These are phyloP conservation scores for Trametes cubensis DNA, from an alignment of 768 basidiomycete species.

Conservation along the genomic window DNA sequence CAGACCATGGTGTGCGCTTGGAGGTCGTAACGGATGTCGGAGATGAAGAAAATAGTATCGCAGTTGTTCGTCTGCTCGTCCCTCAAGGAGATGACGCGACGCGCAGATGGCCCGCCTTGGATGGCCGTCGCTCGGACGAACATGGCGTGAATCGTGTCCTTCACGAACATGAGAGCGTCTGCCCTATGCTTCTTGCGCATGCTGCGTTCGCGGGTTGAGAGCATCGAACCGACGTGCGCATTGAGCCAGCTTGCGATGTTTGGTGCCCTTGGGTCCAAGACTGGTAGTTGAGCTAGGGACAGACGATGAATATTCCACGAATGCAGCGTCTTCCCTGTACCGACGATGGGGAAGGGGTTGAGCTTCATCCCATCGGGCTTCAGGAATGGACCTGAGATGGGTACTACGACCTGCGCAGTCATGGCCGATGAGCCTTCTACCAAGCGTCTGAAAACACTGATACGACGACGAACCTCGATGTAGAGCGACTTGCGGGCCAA, in stretches of 20 bases:
- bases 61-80: conserved; percentile 25
- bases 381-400: conserved; percentile 24
- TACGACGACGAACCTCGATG: conserved; percentile 37
- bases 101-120: conserved; percentile 20
- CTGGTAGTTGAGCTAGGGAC: conserved; percentile 40
- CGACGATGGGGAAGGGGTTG: conserved; percentile 36
- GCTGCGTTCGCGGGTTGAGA: conserved; percentile 37
- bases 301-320: conserved; percentile 45
- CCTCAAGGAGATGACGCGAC: conserved; percentile 28
- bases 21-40: conserved; percentile 49
- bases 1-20: conserved; percentile 52
- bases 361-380: conserved; percentile 25
- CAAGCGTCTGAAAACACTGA: background rate
- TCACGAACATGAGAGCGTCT: conserved; percentile 38
- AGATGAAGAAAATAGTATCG: conserved; percentile 51
- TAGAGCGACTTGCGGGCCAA: conserved; percentile 60
- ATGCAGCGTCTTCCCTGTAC: background rate
- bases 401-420: conserved; percentile 34
- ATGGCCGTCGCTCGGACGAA: conserved; percentile 34
- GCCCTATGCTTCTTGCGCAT: conserved; percentile 28
- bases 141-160: conserved; percentile 37
- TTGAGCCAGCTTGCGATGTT: conserved; percentile 36
- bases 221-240: conserved; percentile 36
- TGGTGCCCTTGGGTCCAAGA: conserved; percentile 30
- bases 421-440: conserved; percentile 25